Conservation (phyloP, 2,329 filamentous ascomycete genomes). For the Phoma sp. region DNA sequence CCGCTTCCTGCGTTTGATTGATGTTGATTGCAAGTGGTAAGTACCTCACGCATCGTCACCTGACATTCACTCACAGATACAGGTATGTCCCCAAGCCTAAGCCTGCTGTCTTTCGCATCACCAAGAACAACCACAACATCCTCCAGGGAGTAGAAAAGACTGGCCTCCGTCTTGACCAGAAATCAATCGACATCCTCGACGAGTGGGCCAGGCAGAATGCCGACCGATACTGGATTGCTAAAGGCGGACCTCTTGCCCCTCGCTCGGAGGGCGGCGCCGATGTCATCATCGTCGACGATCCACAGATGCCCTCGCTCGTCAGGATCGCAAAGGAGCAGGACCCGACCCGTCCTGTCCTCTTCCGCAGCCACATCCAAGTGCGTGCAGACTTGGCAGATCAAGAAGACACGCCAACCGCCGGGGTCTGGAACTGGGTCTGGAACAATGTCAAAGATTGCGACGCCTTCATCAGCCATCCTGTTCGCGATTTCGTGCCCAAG, state of each 20-base stretch:
- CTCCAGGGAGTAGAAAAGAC: constrained; percentile 75
- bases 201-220: constrained; percentile 79
- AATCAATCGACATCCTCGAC: constrained; percentile 68
- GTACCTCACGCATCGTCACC: constrained; percentile 27
- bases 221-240: constrained; percentile 73
- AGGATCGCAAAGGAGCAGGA: constrained; percentile 74
- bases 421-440: constrained; percentile 80
- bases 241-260: constrained; percentile 70
- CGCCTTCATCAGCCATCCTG: constrained; percentile 82
- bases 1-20: constrained; percentile 70
- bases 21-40: constrained; percentile 76
- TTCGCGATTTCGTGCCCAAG: constrained; percentile 74
- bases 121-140: constrained; percentile 89
- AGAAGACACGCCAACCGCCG: constrained; percentile 69
- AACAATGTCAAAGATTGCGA: constrained; percentile 72
- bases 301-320: constrained; percentile 82
- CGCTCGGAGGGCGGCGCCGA: constrained; percentile 75
- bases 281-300: constrained; percentile 79
- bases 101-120: constrained; percentile 80
- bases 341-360: constrained; percentile 77
- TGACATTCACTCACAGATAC: constrained; percentile 9
- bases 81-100: constrained; percentile 79
- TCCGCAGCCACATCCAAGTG: constrained; percentile 83
- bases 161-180: constrained; percentile 66
- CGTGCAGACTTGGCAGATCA: constrained; percentile 73